Percentiles rank a stretch among this genome's conserved stretches.
These are phyloP conservation scores for Neckera pumila DNA, from an alignment of 225 moss, liverwort and hornwort species.

Conservation along the genomic window DNA sequence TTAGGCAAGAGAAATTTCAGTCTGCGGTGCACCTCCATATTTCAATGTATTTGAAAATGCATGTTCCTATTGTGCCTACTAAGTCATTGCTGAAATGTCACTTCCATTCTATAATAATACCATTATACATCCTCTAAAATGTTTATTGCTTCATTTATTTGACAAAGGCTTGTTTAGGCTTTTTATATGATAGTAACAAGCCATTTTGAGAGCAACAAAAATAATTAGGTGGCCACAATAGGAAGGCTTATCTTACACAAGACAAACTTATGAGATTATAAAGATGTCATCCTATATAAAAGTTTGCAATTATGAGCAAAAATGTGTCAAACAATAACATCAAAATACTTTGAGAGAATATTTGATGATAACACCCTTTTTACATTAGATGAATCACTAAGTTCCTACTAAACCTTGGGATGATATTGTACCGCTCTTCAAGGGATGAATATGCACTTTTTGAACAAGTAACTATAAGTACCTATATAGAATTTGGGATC, in stretches of 20 bases:
- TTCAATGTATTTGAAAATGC: neutral
- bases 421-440: no score
- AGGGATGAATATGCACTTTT: neutral
- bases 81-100: no score
- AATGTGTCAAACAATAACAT: rapidly evolving
- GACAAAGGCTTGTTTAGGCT: neutral
- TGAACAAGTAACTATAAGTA: neutral
- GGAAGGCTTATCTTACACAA: no score
- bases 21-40: neutral
- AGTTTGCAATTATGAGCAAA: neutral
- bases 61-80: no score
- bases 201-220: neutral
- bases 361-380: neutral
- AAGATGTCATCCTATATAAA: rapidly evolving
- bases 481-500: neutral
- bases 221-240: neutral
- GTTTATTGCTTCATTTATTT: neutral
- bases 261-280: no score
- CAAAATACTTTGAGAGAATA: neutral
- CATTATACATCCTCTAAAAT: neutral
- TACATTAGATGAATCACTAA: neutral
- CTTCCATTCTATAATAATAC: no score
- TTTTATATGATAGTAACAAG: neutral
- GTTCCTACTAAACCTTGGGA: neutral
- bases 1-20: neutral